Conservation (phyloP, 371 early-diverging fungal species). For the Umbelopsis sp. region DNA sequence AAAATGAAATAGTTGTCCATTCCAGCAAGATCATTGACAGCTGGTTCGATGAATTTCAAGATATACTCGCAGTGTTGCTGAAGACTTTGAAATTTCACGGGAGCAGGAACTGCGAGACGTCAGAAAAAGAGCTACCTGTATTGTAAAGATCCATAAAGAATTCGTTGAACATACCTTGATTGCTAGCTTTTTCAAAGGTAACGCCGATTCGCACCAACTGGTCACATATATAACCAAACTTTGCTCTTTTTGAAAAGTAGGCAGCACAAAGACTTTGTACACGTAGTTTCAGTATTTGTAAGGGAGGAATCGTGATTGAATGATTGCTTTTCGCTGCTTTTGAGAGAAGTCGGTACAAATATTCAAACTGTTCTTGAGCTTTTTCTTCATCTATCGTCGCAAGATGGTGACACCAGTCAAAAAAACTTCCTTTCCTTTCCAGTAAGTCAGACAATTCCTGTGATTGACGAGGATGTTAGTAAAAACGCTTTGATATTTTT, state of each 20-base stretch:
- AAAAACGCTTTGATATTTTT: background rate
- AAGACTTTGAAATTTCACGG: slow-evolving; percentile 30
- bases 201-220: slow-evolving; percentile 38
- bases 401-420: slow-evolving; percentile 46
- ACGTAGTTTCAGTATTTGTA: background rate
- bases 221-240: slow-evolving; percentile 27
- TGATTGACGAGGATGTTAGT: background rate
- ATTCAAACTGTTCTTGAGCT: slow-evolving; percentile 40
- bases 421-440: slow-evolving; percentile 37
- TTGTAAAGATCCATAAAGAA: background rate
- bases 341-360: slow-evolving; percentile 29
- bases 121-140: background rate
- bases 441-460: slow-evolving; percentile 43
- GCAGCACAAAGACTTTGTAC: background rate
- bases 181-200: slow-evolving; percentile 35
- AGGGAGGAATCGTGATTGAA: slow-evolving; percentile 25
- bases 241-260: slow-evolving; percentile 14
- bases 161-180: slow-evolving; percentile 25
- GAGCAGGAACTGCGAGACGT: background rate
- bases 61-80: slow-evolving; percentile 30
- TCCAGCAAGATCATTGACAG: slow-evolving; percentile 26
- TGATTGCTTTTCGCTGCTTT: slow-evolving; percentile 30
- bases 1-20: slow-evolving; percentile 40
- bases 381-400: slow-evolving; percentile 24
- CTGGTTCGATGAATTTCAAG: slow-evolving; percentile 23